Conservation (phyloP, 495 filamentous ascomycete species). For the Penicillium tannophilum region DNA sequence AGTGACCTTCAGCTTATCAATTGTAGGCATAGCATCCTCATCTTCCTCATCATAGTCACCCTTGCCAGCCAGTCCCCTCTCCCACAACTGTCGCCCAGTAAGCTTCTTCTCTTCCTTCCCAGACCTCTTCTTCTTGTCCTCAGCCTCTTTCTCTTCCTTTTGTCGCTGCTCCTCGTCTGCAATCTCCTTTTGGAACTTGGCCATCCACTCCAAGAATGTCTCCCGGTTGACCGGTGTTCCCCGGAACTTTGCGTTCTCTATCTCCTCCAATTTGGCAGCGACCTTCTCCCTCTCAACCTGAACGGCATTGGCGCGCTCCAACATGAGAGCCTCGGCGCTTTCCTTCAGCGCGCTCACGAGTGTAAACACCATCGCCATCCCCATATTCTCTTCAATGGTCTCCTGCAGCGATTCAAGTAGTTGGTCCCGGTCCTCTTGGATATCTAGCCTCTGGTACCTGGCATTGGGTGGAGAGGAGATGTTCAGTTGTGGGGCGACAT, state of each 20-base stretch:
- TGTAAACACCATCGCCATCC: constrained; percentile 98
- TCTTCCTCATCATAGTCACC: constrained; percentile 71
- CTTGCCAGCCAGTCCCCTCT: constrained; percentile 75
- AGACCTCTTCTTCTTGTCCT: constrained; percentile 70
- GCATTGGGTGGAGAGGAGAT: constrained; percentile 71
- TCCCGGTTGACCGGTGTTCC: constrained; percentile 85
- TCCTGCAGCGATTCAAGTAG: constrained; percentile 69
- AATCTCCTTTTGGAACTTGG: constrained; percentile 75
- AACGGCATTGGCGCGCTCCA: constrained; percentile 64
- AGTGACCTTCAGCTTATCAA: constrained; percentile 70
- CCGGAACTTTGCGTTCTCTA: constrained; percentile 95
- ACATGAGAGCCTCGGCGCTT: constrained; percentile 75
- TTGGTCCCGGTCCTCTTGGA: constrained; percentile 67
- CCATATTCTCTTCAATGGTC: constrained; percentile 84
- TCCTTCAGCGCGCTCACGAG: constrained; percentile 87
- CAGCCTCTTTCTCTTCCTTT: constrained; percentile 71
- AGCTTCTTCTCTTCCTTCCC: constrained; percentile 63
- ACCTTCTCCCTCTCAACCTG: constrained; percentile 64
- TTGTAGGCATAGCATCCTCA: constrained; percentile 55
- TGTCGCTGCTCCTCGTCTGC: constrained; percentile 64
- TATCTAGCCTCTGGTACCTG: constrained; percentile 61
- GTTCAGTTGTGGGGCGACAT: constrained; percentile 78
- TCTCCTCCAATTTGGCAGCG: constrained; percentile 73
- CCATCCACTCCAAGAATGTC: constrained; percentile 81
- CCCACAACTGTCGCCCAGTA: constrained; percentile 84